Conservation (phyloP, 768 basidiomycete genomes). For the Kwoniella newhampshirensis region DNA sequence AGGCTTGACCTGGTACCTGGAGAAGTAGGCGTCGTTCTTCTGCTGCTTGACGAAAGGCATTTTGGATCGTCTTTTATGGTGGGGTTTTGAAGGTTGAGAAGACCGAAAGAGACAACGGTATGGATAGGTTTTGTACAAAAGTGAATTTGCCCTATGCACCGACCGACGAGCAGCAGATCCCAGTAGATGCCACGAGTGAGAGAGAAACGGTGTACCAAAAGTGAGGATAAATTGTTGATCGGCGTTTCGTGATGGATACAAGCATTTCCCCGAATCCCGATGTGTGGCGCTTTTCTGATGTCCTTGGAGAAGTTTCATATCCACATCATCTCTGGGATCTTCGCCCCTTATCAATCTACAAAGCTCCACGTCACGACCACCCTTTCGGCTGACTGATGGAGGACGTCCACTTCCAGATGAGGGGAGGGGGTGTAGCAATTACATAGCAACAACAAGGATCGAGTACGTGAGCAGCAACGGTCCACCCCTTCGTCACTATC, state of each 20-base stretch:
- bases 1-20: slow-evolving; percentile 95
- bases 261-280: not conserved
- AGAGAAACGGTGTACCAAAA: too few species aligned
- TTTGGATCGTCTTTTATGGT: slow-evolving; percentile 36
- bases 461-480: too few species aligned
- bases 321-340: not conserved
- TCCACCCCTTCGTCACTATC: not conserved
- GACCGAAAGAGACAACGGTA: not conserved
- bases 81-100: slow-evolving; percentile 21
- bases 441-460: too few species aligned
- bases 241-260: not conserved
- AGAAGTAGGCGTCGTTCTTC: slow-evolving; percentile 86
- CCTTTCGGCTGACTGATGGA: not conserved
- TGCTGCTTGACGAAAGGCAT: slow-evolving; percentile 95
- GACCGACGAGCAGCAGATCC: too few species aligned
- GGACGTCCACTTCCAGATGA: slow-evolving; percentile 21
- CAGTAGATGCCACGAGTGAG: too few species aligned
- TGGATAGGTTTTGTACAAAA: not conserved
- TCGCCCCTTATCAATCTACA: not conserved
- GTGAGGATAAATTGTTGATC: not conserved
- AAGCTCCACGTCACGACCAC: slow-evolving; percentile 19
- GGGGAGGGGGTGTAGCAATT: too few species aligned
- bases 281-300: slow-evolving; percentile 4
- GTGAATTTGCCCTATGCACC: too few species aligned
- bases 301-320: not conserved